Conservation (phyloP, 208 protist genomes). For the Novymonas esmeraldas region DNA sequence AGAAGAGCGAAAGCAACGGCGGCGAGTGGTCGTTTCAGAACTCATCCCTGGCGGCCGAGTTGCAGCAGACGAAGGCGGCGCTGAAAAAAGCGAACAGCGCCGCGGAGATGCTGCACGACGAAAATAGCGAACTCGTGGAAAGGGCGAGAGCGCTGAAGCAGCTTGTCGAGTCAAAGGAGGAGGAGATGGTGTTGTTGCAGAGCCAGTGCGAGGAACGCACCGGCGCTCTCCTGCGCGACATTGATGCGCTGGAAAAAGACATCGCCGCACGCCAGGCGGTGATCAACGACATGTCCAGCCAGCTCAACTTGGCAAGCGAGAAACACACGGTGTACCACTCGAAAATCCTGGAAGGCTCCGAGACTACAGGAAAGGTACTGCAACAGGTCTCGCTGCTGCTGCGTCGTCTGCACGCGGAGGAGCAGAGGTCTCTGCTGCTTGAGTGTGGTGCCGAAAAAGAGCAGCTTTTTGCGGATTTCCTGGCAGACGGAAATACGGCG, state of each 20-base stretch:
- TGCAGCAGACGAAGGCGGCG: slow-evolving; percentile 45
- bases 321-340: slow-evolving; percentile 57
- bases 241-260: slow-evolving; percentile 52
- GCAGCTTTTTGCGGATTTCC: not conserved
- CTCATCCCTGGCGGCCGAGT: slow-evolving; percentile 49
- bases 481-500: not conserved
- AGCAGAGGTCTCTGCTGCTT: slow-evolving; percentile 2
- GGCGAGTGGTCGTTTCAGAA: slow-evolving; percentile 48
- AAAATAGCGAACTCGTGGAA: slow-evolving; percentile 29
- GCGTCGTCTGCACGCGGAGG: slow-evolving; percentile 4
- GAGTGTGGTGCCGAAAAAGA: slow-evolving; percentile 20
- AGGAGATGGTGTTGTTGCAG: slow-evolving; percentile 63
- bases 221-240: slow-evolving; percentile 36
- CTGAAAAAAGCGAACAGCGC: slow-evolving; percentile 15
- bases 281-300: slow-evolving; percentile 68
- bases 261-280: slow-evolving; percentile 51
- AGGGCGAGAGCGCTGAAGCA: slow-evolving; percentile 23
- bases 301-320: slow-evolving; percentile 57
- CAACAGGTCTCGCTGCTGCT: slow-evolving; percentile 23
- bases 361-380: slow-evolving; percentile 31
- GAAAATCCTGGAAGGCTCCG: slow-evolving; percentile 62
- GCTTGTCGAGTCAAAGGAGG: slow-evolving; percentile 46
- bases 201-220: slow-evolving; percentile 50
- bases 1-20: slow-evolving; percentile 58
- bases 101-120: slow-evolving; percentile 4